Evolutionary conservation across 345 rosid genomes (phyloP).

Genomic region (Rubroshorea leprosula): DNA sequence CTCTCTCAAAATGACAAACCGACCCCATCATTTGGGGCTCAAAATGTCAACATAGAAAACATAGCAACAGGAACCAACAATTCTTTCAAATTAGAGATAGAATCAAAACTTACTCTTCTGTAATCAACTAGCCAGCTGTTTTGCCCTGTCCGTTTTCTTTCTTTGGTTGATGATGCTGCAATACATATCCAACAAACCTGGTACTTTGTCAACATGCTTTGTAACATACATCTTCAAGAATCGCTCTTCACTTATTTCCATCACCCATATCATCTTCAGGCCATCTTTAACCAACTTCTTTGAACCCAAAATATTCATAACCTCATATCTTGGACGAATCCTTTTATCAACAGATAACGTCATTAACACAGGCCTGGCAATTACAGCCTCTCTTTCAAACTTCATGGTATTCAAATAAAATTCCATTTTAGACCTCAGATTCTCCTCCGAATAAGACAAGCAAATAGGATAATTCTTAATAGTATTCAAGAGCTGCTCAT

Average conservation of each 20-base stretch:
- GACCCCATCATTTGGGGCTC: no score
- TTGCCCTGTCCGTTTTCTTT: neutral
- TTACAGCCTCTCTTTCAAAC: neutral
- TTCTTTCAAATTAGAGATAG: no score
- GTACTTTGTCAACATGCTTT: constrained; percentile 1
- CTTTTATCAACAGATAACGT: neutral
- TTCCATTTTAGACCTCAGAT: neutral
- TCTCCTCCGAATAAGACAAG: constrained; percentile 4
- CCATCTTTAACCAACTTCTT: constrained; percentile 4
- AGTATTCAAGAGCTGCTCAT: constrained; percentile 2
- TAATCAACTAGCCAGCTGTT: no score
- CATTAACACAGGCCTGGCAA: neutral
- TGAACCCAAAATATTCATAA: constrained; percentile 8
- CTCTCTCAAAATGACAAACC: no score
- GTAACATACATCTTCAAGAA: constrained; percentile 5
- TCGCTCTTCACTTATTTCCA: neutral
- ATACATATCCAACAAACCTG: constrained; percentile 9
- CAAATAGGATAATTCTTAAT: constrained; percentile 5
- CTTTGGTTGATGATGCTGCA: neutral
- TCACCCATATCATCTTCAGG: constrained; percentile 1
- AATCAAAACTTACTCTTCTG: no score
- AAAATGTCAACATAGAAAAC: no score
- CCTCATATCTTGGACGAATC: constrained; percentile 1
- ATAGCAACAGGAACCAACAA: no score
- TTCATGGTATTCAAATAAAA: constrained; percentile 11